Base-by-base conservation (phyloP, 306 rosid genomes). In the Oxytropis ochrocephala region DNA sequence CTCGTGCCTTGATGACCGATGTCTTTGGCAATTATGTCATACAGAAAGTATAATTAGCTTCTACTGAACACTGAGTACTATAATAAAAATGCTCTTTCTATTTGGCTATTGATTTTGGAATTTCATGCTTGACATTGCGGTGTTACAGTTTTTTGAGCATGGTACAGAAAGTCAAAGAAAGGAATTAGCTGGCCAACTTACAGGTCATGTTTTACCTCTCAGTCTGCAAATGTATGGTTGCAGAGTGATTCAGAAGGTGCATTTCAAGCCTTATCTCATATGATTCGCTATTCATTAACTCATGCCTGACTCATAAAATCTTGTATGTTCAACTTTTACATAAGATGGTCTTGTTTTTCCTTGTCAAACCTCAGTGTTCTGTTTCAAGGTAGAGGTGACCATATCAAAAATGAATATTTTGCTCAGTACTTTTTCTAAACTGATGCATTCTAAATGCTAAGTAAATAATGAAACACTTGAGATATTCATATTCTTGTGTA, bases 161-260 rank as follows among this genome's bases (percentile, higher is more conserved):
- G 99, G 99, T 67, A 84, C 92, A 19, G 91, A 80, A 76, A 84
- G 76, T 72, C 97, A 94, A 78, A 85, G 95, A 80, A 89, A 80
- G 68, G 97, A 94, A 65, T 68, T 94, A 72, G 96, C 90, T 43
- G 59, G 79, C 79, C 95, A 90, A 81, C 85, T 91, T 53, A 81
- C 87, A 14, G 95, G 92, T 56, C 95, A 94, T 74, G 91, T 94
- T 81, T 87, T 91, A 81, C 89, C 95, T 55, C 92, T 94, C 50
- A 94, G 99, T 84, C 92, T 94, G 75, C 97, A 94, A 84, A 94
- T 94, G 97, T 94, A 94, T 80, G 99, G 97, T 52, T 91, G 99
- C 87, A 81, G 99, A 78, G 99, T 91, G 73, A 91, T 94, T 69
- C 99, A 94, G 86, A 94, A 94, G 99, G 99, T 94, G 69, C 79